These are phyloP conservation scores for Cordyceps cateniannulata DNA, from an alignment of 2,329 filamentous ascomycete species.

Conservation along the genomic window DNA sequence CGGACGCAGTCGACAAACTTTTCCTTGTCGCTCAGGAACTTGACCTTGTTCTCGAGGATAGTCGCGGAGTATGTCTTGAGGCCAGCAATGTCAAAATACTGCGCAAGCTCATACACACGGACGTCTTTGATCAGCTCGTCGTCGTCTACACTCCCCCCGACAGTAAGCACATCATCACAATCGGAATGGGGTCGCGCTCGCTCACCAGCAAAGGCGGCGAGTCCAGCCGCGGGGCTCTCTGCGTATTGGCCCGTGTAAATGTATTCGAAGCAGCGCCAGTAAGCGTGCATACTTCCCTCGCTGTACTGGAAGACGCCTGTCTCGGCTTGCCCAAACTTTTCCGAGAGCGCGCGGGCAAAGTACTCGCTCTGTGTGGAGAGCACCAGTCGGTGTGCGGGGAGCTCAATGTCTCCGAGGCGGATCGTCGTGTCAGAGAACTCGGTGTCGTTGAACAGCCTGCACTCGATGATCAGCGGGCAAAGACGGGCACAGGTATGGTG, in stretches of 20 bases:
- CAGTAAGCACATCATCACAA: too few relatives aligned
- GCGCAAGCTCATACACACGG: neutral
- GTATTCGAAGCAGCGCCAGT: conserved; percentile 13
- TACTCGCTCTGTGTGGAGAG: neutral
- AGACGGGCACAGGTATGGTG: too few relatives aligned
- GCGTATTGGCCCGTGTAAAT: conserved; percentile 12
- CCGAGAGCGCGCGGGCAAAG: neutral
- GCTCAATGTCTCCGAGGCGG: neutral
- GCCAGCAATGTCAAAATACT: neutral
- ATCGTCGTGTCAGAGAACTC: neutral
- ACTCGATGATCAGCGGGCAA: too few relatives aligned
- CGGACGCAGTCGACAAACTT: neutral
- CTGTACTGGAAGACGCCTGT: neutral
- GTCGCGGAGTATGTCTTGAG: neutral
- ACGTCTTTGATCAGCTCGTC: neutral
- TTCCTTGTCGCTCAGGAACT: neutral
- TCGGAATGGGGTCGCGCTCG: too few relatives aligned
- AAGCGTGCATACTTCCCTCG: conserved; percentile 11
- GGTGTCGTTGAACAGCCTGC: neutral
- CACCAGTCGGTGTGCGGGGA: neutral
- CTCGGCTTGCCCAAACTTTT: neutral
- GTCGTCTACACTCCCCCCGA: too few relatives aligned
- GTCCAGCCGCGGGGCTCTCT: neutral
- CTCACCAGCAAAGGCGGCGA: too few relatives aligned
- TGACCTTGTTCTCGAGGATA: neutral